A percentile compares a stretch with the other conserved stretches of the same genome.
These are phyloP conservation scores for Epithele typhae DNA, from an alignment of 768 basidiomycete species.

Conservation along the genomic window DNA sequence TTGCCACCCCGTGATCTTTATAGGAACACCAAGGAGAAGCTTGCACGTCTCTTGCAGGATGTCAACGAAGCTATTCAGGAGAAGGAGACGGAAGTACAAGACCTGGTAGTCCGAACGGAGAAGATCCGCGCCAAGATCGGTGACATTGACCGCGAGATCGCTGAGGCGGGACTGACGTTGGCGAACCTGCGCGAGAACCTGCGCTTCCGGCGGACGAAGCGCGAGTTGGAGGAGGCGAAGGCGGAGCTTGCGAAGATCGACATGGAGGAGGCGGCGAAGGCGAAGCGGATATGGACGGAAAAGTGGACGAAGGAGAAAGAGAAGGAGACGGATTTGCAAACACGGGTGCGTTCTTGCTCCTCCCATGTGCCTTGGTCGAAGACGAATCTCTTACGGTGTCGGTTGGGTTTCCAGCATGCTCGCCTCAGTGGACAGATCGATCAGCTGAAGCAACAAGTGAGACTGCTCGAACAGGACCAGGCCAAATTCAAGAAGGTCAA, in stretches of 20 bases:
- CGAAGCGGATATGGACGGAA: conserved; percentile 79
- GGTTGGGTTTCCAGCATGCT: conserved; percentile 55
- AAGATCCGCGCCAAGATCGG: conserved; percentile 41
- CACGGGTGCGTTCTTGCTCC: conserved; percentile 42
- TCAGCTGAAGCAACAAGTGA: conserved; percentile 63
- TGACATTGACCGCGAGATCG: conserved; percentile 72
- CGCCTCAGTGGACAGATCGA: conserved; percentile 80
- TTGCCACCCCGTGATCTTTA: background rate
- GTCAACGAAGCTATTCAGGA: conserved; percentile 50
- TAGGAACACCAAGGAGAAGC: conserved; percentile 74
- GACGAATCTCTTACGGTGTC: background rate
- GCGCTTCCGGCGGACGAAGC: conserved; percentile 62
- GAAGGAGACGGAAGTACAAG: conserved; percentile 41
- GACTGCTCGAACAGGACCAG: conserved; percentile 63
- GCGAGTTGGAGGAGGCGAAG: conserved; percentile 63
- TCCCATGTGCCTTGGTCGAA: too few relatives aligned
- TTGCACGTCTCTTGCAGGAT: conserved; percentile 55
- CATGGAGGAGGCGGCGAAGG: conserved; percentile 82
- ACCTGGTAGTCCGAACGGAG: conserved; percentile 37
- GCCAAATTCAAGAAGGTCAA: conserved; percentile 85
- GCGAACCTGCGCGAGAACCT: conserved; percentile 82
- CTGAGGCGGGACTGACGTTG: conserved; percentile 63
- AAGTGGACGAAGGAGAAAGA: conserved; percentile 70
- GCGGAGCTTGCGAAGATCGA: conserved; percentile 71
- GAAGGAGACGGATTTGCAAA: conserved; percentile 67